phyloP scores from a whole-genome alignment of 2,329 filamentous ascomycete genomes.

The Aspergillus intermedius region DNA sequence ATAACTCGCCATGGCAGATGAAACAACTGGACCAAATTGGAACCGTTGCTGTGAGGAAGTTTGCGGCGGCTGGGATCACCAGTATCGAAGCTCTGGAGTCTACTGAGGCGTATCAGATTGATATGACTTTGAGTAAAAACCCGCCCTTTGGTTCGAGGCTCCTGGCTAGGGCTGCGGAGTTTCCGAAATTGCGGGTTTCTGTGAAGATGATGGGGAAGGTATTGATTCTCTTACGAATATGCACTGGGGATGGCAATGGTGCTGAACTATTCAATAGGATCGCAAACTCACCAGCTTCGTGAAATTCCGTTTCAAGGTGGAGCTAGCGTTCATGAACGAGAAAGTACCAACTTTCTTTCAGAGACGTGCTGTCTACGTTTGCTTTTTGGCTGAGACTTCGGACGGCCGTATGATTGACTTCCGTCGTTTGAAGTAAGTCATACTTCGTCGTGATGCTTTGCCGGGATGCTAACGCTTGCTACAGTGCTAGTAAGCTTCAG shows the following conservation, averaged over 20 bases:
- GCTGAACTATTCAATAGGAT: conserved; percentile 20
- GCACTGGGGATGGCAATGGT: conserved; percentile 1
- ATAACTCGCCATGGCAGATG: conserved; percentile 71
- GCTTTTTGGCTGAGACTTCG: conserved; percentile 65
- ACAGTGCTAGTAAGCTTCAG: conserved; percentile 59
- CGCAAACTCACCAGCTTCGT: conserved; percentile 37
- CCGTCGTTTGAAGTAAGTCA: conserved; percentile 48
- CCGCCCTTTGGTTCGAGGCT: conserved; percentile 74
- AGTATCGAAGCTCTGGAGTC: conserved; percentile 64
- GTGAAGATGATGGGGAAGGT: conserved; percentile 47
- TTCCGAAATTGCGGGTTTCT: conserved; percentile 61
- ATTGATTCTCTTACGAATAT: conserved; percentile 26
- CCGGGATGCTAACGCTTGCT: conserved; percentile 15
- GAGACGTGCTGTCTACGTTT: conserved; percentile 60
- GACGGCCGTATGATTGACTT: conserved; percentile 66
- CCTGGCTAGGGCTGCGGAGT: conserved; percentile 57
- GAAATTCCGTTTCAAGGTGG: conserved; percentile 57
- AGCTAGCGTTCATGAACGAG: conserved; percentile 66
- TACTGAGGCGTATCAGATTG: conserved; percentile 65
- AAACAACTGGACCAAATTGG: conserved; percentile 78
- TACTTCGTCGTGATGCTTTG: conserved; percentile 1
- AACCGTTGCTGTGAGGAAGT: conserved; percentile 64
- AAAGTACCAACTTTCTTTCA: conserved; percentile 56
- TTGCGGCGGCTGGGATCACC: conserved; percentile 63
- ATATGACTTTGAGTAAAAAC: conserved; percentile 68